These are phyloP conservation scores for Lenwebbia sp. DNA, from an alignment of 345 rosid genomes.

Conservation along the genomic window DNA sequence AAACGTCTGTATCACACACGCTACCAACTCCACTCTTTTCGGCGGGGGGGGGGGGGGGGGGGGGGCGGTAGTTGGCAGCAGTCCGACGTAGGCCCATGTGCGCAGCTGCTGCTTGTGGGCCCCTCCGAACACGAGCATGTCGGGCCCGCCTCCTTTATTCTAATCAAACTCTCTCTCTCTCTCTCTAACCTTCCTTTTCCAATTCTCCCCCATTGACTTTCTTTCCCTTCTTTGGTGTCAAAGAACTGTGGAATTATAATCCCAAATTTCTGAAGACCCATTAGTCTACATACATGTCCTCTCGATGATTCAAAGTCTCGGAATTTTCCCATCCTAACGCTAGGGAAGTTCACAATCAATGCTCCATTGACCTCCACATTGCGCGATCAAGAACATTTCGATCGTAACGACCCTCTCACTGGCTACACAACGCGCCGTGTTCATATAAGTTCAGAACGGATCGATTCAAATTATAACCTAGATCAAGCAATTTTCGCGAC, in stretches of 20 bases:
- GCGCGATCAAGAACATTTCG: not conserved
- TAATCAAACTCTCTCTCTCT: not conserved
- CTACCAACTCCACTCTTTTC: constrained; percentile 15
- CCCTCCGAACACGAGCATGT: not conserved
- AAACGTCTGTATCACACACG: constrained; percentile 1
- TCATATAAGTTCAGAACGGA: not conserved
- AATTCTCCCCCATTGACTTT: not conserved
- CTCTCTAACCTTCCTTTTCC: not conserved
- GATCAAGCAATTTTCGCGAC: too few relatives aligned
- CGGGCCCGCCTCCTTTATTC: not conserved
- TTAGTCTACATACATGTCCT: not conserved
- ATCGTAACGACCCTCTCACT: not conserved
- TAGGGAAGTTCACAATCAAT: not conserved
- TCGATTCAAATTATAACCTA: too few relatives aligned
- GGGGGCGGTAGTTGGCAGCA: constrained; percentile 18
- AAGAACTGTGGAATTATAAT: not conserved
- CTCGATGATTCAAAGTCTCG: not conserved
- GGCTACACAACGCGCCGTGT: not conserved
- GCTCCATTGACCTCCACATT: not conserved
- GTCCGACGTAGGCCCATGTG: constrained; percentile 16
- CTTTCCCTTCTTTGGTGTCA: not conserved
- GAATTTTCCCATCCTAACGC: not conserved
- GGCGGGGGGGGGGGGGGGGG: not conserved
- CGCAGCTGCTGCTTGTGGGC: constrained; percentile 8
- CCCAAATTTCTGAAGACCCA: not conserved